Evolutionary conservation across 2,329 filamentous ascomycete genomes (phyloP), one percentile per base, ranked within the genome.

Genomic region (Volutella citrinella): DNA sequence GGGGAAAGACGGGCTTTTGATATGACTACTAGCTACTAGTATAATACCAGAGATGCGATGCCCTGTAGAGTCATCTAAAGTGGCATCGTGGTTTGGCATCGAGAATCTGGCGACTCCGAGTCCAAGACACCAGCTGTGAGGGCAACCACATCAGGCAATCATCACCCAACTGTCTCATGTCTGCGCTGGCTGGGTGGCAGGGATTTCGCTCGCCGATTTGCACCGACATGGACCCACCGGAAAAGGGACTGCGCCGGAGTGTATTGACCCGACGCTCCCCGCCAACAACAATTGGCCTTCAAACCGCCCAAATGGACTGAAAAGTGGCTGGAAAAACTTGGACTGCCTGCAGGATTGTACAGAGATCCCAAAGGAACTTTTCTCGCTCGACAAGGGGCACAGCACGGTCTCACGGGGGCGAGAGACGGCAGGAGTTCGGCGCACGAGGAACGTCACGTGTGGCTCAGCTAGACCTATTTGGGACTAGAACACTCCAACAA

Each of bases 401-500:
- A n/a, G n/a, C n/a, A n/a, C n/a, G n/a, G n/a, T n/a, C n/a, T n/a
- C n/a, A n/a, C n/a, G n/a, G n/a, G n/a, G n/a, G n/a, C n/a, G 9
- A 22, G 20, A 22, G 12, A 22, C 20, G 20, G 20, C 20, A 22
- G 20, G 12, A 9, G 12, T 22, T 22, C 12, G 20, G 12, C 12
- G 8, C 9, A 22, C 9, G 25, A 29, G 38, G 31, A 3, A 24
- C 19, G 27, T 51, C 49, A 53, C 49, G 49, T 52, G 49, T 7
- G 24, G 27, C 6, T 8, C 19, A n/a, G 3, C 58, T 56, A 63
- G 36, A 10, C 41, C 43, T 10, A 7, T 36, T 45, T 8, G 9
- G 45, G 56, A 23, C 41, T 66, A 64, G 60, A 35, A 38, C 38
- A n/a, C 42, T 55, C 55, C 63, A 65, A 66, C 61, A 63, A 59